Evolutionary conservation across 805 yeast species (phyloP).

Genomic region (Lipomyces orientalis): DNA sequence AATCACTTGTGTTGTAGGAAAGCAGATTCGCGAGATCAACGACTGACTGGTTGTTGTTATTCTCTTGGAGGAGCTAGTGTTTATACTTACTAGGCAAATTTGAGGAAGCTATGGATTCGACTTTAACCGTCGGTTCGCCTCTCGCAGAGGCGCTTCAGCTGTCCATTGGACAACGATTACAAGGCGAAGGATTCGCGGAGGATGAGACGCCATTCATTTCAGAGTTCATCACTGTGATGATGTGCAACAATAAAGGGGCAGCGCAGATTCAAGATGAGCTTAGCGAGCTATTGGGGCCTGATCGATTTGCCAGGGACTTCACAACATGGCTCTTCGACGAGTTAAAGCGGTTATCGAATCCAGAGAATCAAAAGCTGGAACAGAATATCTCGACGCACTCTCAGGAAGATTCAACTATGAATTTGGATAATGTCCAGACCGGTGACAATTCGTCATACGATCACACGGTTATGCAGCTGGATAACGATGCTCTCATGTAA

Average conservation of each 20-base stretch:
- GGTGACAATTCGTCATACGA: neutral
- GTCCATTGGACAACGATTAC: constrained; percentile 33
- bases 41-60: neutral
- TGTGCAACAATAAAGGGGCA: constrained; percentile 38
- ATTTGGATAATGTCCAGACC: neutral
- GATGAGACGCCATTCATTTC: constrained; percentile 42
- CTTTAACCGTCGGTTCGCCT: constrained; percentile 26
- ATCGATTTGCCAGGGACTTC: constrained; percentile 38
- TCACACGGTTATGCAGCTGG: neutral
- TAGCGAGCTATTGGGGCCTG: constrained; percentile 39
- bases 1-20: neutral
- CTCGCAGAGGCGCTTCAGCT: constrained; percentile 36
- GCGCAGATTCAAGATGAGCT: constrained; percentile 40
- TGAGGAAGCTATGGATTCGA: constrained; percentile 10
- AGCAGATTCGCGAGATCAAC: neutral
- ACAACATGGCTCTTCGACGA: constrained; percentile 39
- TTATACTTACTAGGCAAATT: neutral
- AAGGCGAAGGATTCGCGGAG: constrained; percentile 38
- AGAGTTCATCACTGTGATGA: constrained; percentile 42
- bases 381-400: neutral
- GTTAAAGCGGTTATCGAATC: constrained; percentile 17
- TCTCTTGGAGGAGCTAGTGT: neutral
- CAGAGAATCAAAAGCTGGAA: neutral
- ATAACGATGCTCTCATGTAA: neutral
- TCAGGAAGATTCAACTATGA: neutral